Conservation (phyloP, 2,329 filamentous ascomycete genomes). For the Chrysosphaeria jannelii region DNA sequence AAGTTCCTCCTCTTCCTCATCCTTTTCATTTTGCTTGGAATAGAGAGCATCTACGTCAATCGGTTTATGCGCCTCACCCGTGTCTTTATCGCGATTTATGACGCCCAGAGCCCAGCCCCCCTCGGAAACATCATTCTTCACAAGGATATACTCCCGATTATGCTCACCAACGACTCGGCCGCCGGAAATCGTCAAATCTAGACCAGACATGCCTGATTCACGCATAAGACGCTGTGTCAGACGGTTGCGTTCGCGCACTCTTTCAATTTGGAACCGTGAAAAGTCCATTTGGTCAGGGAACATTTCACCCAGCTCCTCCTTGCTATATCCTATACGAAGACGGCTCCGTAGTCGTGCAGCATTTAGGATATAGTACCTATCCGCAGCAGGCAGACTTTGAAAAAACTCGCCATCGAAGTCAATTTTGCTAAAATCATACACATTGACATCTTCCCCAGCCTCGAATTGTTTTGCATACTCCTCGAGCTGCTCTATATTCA, state of each 20-base stretch:
- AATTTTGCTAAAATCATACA: constrained; percentile 96
- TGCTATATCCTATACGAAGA: constrained; percentile 81
- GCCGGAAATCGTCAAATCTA: constrained; percentile 36
- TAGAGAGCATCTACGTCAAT: constrained; percentile 60
- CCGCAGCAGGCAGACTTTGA: constrained; percentile 58
- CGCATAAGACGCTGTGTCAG: constrained; percentile 87
- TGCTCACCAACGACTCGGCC: constrained; percentile 62
- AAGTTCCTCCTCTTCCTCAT: constrained; percentile 45
- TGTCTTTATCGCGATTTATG: constrained; percentile 56
- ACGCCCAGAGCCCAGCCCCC: constrained; percentile 91
- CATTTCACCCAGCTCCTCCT: constrained; percentile 88
- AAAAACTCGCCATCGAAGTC: constrained; percentile 95
- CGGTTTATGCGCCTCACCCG: constrained; percentile 54
- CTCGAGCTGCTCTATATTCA: constrained; percentile 83
- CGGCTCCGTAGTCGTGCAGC: constrained; percentile 68
- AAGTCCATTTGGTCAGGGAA: constrained; percentile 96
- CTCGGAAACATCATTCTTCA: constrained; percentile 84
- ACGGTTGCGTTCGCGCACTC: constrained; percentile 75
- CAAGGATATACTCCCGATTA: constrained; percentile 77
- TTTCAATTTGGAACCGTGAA: constrained; percentile 82
- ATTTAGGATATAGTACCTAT: constrained; percentile 93
- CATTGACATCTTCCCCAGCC: constrained; percentile 62
- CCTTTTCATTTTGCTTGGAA: constrained; percentile 24
- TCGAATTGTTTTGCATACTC: constrained; percentile 84
- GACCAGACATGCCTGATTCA: constrained; percentile 63